Evolutionary conservation across 345 rosid species (phyloP).

Genomic region (Trapa bicornis): DNA sequence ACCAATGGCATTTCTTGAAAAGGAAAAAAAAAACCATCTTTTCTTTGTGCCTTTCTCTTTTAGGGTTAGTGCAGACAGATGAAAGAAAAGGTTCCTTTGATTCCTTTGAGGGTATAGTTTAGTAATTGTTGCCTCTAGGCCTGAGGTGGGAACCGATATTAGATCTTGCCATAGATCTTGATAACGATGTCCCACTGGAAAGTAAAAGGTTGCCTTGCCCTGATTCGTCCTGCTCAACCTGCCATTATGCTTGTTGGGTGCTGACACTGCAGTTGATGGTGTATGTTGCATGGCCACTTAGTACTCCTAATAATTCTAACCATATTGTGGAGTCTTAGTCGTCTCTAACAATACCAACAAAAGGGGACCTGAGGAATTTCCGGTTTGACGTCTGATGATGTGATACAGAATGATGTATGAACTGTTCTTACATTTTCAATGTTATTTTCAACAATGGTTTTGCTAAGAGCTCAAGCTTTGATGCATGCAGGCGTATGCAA

Average conservation of each 20-base stretch:
- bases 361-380: neutral
- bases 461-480: neutral
- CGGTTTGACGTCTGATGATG: neutral
- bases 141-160: neutral
- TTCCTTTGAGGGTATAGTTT: neutral
- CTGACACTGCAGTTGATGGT: neutral
- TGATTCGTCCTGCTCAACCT: neutral
- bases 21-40: neutral
- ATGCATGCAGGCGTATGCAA: slow-evolving; percentile 53
- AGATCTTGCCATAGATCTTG: neutral
- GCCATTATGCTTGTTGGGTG: neutral
- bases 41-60: neutral
- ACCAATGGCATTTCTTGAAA: neutral
- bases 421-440: neutral
- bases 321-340: neutral
- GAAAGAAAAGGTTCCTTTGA: neutral
- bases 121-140: neutral
- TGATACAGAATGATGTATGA: neutral
- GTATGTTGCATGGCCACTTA: neutral
- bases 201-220: neutral
- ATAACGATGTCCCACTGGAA: neutral
- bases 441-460: neutral
- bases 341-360: neutral
- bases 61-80: slow-evolving; percentile 2
- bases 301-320: neutral